Base-by-base conservation (phyloP, 441 rosid genomes). In the Euphorbia corollata region DNA sequence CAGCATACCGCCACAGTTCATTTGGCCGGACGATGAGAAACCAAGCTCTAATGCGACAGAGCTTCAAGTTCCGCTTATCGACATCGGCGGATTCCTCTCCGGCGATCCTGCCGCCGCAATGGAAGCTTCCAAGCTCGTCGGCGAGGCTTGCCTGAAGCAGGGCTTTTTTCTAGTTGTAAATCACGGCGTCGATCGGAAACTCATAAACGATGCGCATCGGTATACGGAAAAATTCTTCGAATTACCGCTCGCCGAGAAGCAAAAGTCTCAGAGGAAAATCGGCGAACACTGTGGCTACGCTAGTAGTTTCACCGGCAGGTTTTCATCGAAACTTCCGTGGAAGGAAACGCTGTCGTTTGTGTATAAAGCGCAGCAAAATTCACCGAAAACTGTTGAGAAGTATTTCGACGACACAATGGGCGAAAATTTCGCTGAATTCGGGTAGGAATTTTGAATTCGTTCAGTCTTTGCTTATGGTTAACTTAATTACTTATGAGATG, bases 251-350 rank as follows among this genome's bases (percentile, higher is more conserved):
- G 20, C 60, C 1, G 88, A 87, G 27, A 94, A 94, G 72, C 94
- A 88, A 70, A 84, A 74, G 65, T 86, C 89, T 67, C 76, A 80
- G 76, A 87, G 98, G 74, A 86, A 86, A 78, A 55, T 75, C 3
- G 99, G 97, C 0, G 96, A 89, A 79, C 84, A 78, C 72, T 85
- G 91, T 68, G 99, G 99, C 41, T 94, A 94, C 67, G 97, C 99
- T 0, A 94, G 98, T 61, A 94, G 99, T 79, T 94, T 94, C 84
- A 88, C 97, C 6, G 84, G 92, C n/a, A 87, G 99, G 64, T 94
- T 94, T 77, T 80, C 87, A 68, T 78, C 88, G 57, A 91, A 89
- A 81, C 92, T 94, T 48, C 99, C 99, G 0, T 94, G 99, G 99
- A 94, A 94, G 66, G 99, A 94, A 68, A 94, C 99, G 0, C 89